Percentiles rank a stretch among this genome's conserved stretches.
These are phyloP conservation scores for Corinectria fuckeliana DNA, from an alignment of 2,329 filamentous ascomycete genomes.

Conservation along the genomic window DNA sequence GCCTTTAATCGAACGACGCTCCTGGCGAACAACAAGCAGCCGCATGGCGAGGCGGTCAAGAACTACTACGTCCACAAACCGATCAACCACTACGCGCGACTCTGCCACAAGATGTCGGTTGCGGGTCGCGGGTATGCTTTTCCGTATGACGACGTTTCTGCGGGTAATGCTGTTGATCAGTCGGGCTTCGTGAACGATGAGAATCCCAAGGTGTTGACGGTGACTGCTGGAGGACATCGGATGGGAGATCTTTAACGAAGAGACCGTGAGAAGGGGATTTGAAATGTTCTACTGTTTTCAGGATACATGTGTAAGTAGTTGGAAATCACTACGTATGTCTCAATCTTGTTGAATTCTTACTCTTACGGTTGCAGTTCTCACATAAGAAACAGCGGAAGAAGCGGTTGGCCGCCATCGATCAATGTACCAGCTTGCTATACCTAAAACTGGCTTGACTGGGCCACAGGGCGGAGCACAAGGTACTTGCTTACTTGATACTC, in stretches of 20 bases:
- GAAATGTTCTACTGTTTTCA: neutral
- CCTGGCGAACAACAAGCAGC: slow-evolving; percentile 58
- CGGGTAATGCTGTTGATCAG: slow-evolving; percentile 62
- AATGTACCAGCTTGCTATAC: too few species aligned
- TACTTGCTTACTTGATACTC: too few species aligned
- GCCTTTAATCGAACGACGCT: slow-evolving; percentile 79
- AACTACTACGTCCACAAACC: slow-evolving; percentile 60
- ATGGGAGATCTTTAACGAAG: neutral
- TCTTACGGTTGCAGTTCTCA: too few species aligned
- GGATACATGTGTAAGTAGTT: neutral
- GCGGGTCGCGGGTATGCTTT: slow-evolving; percentile 72
- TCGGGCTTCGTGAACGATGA: slow-evolving; percentile 67
- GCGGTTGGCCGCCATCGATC: too few species aligned
- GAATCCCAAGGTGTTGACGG: slow-evolving; percentile 60
- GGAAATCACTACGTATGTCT: too few species aligned
- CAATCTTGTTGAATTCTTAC: too few species aligned
- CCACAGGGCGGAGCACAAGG: neutral
- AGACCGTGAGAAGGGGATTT: neutral
- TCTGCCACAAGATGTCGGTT: slow-evolving; percentile 66
- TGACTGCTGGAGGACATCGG: slow-evolving; percentile 58
- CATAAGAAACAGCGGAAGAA: too few species aligned
- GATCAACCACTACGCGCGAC: slow-evolving; percentile 72
- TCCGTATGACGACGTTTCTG: slow-evolving; percentile 73
- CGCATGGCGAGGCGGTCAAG: slow-evolving; percentile 54
- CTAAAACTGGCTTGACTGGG: too few species aligned